Evolutionary conservation across 2,329 filamentous ascomycete species (phyloP).

Genomic region (Paecilomyces sp.): DNA sequence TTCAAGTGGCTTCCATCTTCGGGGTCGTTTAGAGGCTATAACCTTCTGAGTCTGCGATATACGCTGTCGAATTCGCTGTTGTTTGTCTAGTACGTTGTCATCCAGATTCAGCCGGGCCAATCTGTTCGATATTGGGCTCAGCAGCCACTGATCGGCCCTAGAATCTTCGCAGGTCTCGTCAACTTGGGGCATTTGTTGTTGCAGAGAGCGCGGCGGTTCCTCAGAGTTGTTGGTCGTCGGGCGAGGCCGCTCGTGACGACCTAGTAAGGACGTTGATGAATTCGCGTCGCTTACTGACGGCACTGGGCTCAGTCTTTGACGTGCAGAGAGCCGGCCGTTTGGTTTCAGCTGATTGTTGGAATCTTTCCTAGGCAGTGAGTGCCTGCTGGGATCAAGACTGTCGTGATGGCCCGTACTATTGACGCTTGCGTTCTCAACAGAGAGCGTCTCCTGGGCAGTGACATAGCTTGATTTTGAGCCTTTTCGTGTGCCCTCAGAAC

Average conservation of each 20-base stretch:
- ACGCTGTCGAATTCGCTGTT: slow-evolving; percentile 31
- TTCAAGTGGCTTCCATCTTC: slow-evolving; percentile 38
- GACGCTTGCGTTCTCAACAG: background rate
- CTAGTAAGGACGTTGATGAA: slow-evolving; percentile 28
- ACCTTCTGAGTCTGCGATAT: slow-evolving; percentile 29
- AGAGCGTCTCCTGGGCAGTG: slow-evolving; percentile 21
- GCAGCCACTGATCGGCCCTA: slow-evolving; percentile 12
- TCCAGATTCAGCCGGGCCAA: slow-evolving; percentile 38
- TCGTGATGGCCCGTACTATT: background rate
- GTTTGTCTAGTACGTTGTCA: slow-evolving; percentile 34
- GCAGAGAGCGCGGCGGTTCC: slow-evolving; percentile 15
- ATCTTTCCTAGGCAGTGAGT: background rate
- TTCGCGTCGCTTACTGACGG: slow-evolving; percentile 21
- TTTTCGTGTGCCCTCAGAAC: slow-evolving; percentile 10
- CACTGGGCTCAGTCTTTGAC: slow-evolving; percentile 10
- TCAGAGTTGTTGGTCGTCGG: slow-evolving; percentile 15
- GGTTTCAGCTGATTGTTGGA: background rate
- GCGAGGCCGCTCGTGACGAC: slow-evolving; percentile 7
- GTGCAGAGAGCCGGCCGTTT: background rate
- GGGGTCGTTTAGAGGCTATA: slow-evolving; percentile 26
- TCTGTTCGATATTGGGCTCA: slow-evolving; percentile 17
- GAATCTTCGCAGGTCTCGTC: slow-evolving; percentile 15
- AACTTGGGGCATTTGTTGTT: slow-evolving; percentile 26
- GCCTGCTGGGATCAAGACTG: background rate
- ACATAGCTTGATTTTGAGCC: slow-evolving; percentile 20